Conservation (phyloP, 495 filamentous ascomycete species). For the Talaromyces stipitatus region DNA sequence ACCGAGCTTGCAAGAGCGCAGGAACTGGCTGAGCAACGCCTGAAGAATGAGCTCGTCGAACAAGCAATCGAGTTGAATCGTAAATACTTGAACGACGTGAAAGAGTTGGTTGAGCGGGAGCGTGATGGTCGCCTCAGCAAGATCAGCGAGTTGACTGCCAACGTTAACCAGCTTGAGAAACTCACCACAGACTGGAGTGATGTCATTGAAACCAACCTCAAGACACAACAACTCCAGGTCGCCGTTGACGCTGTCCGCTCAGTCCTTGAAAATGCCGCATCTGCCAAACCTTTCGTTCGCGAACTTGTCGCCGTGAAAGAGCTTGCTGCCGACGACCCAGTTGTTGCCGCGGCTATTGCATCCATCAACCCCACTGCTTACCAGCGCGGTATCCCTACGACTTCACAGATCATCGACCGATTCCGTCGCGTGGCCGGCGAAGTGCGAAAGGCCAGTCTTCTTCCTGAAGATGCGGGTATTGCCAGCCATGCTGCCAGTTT, state of each 20-base stretch:
- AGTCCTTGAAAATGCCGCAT: conserved; percentile 63
- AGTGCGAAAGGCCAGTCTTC: conserved; percentile 84
- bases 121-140: conserved; percentile 80
- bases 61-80: conserved; percentile 84
- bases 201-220: conserved; percentile 80
- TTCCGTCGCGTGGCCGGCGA: conserved; percentile 92
- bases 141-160: conserved; percentile 67
- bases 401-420: conserved; percentile 80
- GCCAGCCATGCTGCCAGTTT: conserved; percentile 86
- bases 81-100: conserved; percentile 69
- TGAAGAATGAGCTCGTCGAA: conserved; percentile 79
- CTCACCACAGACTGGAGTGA: conserved; percentile 78
- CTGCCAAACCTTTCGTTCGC: conserved; percentile 74
- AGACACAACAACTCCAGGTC: conserved; percentile 90
- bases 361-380: conserved; percentile 93
- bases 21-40: conserved; percentile 68
- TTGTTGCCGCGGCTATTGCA: conserved; percentile 83
- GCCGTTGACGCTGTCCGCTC: conserved; percentile 88
- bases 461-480: conserved; percentile 89
- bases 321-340: conserved; percentile 70
- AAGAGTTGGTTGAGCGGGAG: conserved; percentile 79
- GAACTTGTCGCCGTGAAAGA: conserved; percentile 94
- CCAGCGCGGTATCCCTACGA: conserved; percentile 79
- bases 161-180: conserved; percentile 72
- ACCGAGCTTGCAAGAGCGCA: conserved; percentile 67